A percentile compares a stretch with the other conserved stretches of the same genome.
Evolutionary conservation across 1,139 yeast genomes (phyloP).

Genomic region (Yamadazyma buinensis): DNA sequence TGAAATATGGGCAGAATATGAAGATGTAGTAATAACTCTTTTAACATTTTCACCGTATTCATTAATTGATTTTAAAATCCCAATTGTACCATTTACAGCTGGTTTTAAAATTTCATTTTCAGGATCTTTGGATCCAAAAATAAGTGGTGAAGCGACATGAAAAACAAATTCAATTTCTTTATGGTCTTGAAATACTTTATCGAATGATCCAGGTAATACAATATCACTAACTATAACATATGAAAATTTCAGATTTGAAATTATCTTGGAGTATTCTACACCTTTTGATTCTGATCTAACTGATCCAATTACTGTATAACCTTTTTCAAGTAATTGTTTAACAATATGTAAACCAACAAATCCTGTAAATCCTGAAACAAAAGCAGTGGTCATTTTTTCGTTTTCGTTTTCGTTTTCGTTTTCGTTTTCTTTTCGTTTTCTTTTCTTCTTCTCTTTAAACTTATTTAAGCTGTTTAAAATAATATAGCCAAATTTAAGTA

Average conservation of each 20-base stretch:
- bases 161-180: constrained; percentile 12
- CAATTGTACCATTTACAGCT: constrained; percentile 32
- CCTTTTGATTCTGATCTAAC: constrained; percentile 25
- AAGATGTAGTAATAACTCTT: constrained; percentile 28
- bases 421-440: too few relatives aligned
- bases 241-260: constrained; percentile 15
- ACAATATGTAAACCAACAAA: constrained; percentile 42
- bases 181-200: constrained; percentile 12
- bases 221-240: constrained; percentile 20
- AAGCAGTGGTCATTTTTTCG: constrained; percentile 17
- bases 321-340: constrained; percentile 18
- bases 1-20: constrained; percentile 22
- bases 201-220: constrained; percentile 13
- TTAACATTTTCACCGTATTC: constrained; percentile 23
- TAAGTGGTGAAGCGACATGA: constrained; percentile 15
- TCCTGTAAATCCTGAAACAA: constrained; percentile 54
- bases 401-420: too few relatives aligned
- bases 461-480: too few relatives aligned
- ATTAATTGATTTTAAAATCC: constrained; percentile 25
- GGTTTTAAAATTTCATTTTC: constrained; percentile 31
- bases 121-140: constrained; percentile 17
- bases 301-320: constrained; percentile 25
- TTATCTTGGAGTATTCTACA: constrained; percentile 13
- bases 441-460: too few relatives aligned
- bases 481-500: too few relatives aligned